phyloP scores from a whole-genome alignment of 192 early-diverging fungal genomes.

The Dissophora ornata region DNA sequence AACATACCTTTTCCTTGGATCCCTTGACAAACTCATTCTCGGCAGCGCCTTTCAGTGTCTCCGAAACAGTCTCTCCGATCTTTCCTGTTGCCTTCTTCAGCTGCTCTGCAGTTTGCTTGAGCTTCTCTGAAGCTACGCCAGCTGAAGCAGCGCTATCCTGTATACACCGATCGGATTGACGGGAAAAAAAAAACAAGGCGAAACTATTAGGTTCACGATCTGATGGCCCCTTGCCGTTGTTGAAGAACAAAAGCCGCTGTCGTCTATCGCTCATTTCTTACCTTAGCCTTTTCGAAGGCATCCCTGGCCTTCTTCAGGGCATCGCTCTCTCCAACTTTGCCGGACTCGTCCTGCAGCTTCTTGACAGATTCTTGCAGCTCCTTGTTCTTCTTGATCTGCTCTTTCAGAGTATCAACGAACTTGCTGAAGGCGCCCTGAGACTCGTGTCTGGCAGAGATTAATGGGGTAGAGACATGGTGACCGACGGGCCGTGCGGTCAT shows the following conservation, averaged over 20 bases:
- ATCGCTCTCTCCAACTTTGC: slow-evolving; percentile 86
- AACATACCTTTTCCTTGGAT: slow-evolving; percentile 72
- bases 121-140: slow-evolving; percentile 57
- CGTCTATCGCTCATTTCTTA: too few relatives aligned
- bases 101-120: slow-evolving; percentile 71
- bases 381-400: slow-evolving; percentile 94
- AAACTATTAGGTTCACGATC: too few relatives aligned
- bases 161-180: too few relatives aligned
- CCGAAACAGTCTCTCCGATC: slow-evolving; percentile 71
- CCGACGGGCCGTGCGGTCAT: slow-evolving; percentile 31
- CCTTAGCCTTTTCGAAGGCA: slow-evolving; percentile 68
- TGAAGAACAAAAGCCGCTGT: too few relatives aligned
- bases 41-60: slow-evolving; percentile 73
- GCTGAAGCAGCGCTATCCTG: slow-evolving; percentile 58
- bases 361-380: slow-evolving; percentile 94
- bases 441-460: slow-evolving; percentile 42
- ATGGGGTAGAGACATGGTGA: slow-evolving; percentile 34
- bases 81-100: slow-evolving; percentile 79
- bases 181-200: too few relatives aligned
- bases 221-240: too few relatives aligned
- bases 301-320: slow-evolving; percentile 89
- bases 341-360: slow-evolving; percentile 84
- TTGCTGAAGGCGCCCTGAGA: slow-evolving; percentile 54
- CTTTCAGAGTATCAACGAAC: slow-evolving; percentile 91
- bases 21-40: slow-evolving; percentile 85